Conservation (phyloP, 306 rosid genomes). For the Inga oerstediana region DNA sequence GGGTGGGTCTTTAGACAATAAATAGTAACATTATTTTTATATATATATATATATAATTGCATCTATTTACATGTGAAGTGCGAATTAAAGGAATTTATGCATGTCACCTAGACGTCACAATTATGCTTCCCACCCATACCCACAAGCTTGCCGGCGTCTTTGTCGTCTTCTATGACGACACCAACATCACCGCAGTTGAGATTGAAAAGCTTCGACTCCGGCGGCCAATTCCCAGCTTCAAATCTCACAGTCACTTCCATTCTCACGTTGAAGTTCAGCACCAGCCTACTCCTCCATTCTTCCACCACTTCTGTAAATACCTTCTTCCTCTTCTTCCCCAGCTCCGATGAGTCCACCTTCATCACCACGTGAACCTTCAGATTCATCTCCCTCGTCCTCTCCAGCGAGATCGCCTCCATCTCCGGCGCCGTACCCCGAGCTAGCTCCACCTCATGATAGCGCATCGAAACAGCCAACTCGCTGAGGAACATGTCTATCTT, state of each 20-base stretch:
- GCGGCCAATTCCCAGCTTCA: conserved; percentile 39
- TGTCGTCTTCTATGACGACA: conserved; percentile 11
- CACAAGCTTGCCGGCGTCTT: conserved; percentile 29
- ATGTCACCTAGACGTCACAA: conserved; percentile 2
- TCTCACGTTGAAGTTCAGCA: conserved; percentile 33
- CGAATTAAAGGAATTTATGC: not conserved
- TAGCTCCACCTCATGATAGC: not conserved
- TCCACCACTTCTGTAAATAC: conserved; percentile 20
- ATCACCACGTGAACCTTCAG: conserved; percentile 25
- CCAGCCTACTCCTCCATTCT: conserved; percentile 27
- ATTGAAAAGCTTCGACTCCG: conserved; percentile 6
- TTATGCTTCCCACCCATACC: conserved; percentile 20
- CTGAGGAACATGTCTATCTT: conserved; percentile 7
- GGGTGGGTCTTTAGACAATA: no score
- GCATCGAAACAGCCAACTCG: not conserved
- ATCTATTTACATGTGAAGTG: not conserved
- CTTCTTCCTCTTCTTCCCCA: not conserved
- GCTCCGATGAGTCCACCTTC: not conserved
- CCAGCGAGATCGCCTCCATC: not conserved
- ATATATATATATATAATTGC: not conserved
- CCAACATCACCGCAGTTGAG: conserved; percentile 31
- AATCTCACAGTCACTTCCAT: conserved; percentile 28
- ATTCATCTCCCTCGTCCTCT: conserved; percentile 22
- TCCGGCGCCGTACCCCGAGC: not conserved
- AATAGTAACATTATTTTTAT: not conserved